These are phyloP conservation scores for Coleophoma cylindrospora DNA, from an alignment of 2,329 filamentous ascomycete species.

Conservation along the genomic window DNA sequence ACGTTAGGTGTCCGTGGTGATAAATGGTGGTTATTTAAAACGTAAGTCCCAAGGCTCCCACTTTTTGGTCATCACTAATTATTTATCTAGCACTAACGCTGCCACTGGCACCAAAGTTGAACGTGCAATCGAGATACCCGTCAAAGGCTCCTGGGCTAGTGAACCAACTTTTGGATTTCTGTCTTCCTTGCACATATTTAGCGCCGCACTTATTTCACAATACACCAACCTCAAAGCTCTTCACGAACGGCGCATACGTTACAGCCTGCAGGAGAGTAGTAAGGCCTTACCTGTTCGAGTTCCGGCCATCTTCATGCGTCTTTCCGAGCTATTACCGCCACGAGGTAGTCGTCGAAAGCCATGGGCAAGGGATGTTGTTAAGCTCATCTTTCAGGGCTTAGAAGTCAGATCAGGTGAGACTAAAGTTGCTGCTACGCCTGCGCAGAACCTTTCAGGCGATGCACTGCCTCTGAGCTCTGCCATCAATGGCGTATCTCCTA, in stretches of 20 bases:
- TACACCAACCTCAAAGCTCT: slow-evolving; percentile 30
- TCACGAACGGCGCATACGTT: slow-evolving; percentile 14
- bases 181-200: slow-evolving; percentile 28
- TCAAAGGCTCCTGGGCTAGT: slow-evolving; percentile 18
- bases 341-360: slow-evolving; percentile 19
- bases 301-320: slow-evolving; percentile 20
- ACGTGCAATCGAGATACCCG: slow-evolving; percentile 17
- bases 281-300: slow-evolving; percentile 18
- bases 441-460: not conserved
- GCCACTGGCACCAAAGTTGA: slow-evolving; percentile 13
- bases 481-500: not conserved
- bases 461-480: not conserved
- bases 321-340: slow-evolving; percentile 21
- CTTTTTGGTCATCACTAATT: slow-evolving; percentile 20
- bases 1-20: slow-evolving; percentile 69
- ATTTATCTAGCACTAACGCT: slow-evolving; percentile 9
- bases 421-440: not conserved
- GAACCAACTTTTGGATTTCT: slow-evolving; percentile 25
- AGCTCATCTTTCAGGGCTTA: slow-evolving; percentile 45
- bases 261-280: slow-evolving; percentile 22
- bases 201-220: slow-evolving; percentile 30
- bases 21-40: slow-evolving; percentile 71
- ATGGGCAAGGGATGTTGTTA: slow-evolving; percentile 57
- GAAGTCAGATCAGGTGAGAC: slow-evolving; percentile 8
- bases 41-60: slow-evolving; percentile 31